These are phyloP conservation scores for Amauroascus niger DNA, from an alignment of 2,329 filamentous ascomycete species.

Conservation along the genomic window DNA sequence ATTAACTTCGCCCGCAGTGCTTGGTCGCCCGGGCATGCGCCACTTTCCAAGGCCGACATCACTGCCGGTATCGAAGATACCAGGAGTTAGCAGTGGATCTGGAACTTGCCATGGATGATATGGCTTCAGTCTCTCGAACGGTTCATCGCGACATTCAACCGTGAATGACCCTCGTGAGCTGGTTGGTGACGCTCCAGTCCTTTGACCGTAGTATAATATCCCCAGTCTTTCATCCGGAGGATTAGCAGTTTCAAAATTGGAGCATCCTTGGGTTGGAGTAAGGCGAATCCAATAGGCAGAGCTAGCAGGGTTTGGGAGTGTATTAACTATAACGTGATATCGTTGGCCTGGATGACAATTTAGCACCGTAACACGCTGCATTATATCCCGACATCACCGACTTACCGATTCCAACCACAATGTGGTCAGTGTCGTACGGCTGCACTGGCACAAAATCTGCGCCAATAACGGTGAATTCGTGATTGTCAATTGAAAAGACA, in stretches of 20 bases:
- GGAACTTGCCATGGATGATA: conserved; percentile 15
- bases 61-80: conserved; percentile 5
- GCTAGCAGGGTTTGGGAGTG: conserved; percentile 15
- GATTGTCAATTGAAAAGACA: conserved; percentile 45
- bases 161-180: conserved; percentile 18
- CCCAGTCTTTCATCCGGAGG: conserved; percentile 40
- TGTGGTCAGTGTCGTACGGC: conserved; percentile 43
- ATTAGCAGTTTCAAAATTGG: conserved; percentile 25
- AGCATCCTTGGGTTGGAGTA: conserved; percentile 37
- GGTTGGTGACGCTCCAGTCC: conserved; percentile 15
- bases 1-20: conserved; percentile 1
- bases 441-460: conserved; percentile 50
- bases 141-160: conserved; percentile 24
- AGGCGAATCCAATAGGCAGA: conserved; percentile 37
- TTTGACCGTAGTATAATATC: conserved; percentile 37
- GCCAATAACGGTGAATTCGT: conserved; percentile 49
- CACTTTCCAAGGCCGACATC: conserved; percentile 11
- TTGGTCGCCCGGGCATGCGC: conserved; percentile 8
- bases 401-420: conserved; percentile 40
- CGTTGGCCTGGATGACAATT: conserved; percentile 26
- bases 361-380: background rate
- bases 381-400: background rate
- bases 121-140: conserved; percentile 12
- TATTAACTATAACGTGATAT: conserved; percentile 32
- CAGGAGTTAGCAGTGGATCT: conserved; percentile 5